Percentiles rank a stretch among this genome's conserved stretches.
Conservation (phyloP, 1,139 yeast genomes). For the Blastobotrys raffinosifermentans region DNA sequence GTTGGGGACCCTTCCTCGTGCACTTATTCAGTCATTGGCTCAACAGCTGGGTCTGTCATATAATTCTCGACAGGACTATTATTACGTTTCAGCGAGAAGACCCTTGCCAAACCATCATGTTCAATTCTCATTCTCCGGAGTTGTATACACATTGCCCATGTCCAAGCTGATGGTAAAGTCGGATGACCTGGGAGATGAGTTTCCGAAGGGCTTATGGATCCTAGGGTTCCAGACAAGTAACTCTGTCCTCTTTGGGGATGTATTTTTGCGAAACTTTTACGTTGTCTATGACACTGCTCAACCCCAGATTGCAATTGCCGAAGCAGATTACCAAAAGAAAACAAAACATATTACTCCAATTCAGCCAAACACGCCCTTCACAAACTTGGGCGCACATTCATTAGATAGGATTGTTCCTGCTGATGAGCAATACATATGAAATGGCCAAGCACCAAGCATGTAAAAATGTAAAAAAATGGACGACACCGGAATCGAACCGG, state of each 20-base stretch:
- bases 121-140: slow-evolving; percentile 20
- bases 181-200: slow-evolving; percentile 17
- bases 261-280: slow-evolving; percentile 25
- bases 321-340: slow-evolving; percentile 18
- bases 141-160: slow-evolving; percentile 14
- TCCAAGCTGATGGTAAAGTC: slow-evolving; percentile 17
- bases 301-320: slow-evolving; percentile 25
- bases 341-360: not conserved
- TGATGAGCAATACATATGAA: too few species aligned
- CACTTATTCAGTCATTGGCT: slow-evolving; percentile 13
- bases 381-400: too few species aligned
- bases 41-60: slow-evolving; percentile 13
- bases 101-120: slow-evolving; percentile 12
- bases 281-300: slow-evolving; percentile 24
- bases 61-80: slow-evolving; percentile 9
- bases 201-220: slow-evolving; percentile 15
- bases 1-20: slow-evolving; percentile 22
- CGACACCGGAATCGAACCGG: slow-evolving; percentile 25
- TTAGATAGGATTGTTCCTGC: too few species aligned
- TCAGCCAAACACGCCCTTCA: slow-evolving; percentile 1
- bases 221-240: slow-evolving; percentile 22
- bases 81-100: slow-evolving; percentile 10
- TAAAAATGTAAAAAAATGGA: too few species aligned
- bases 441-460: too few species aligned
- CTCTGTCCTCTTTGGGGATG: slow-evolving; percentile 25